Evolutionary conservation across 768 basidiomycete species (phyloP).

Genomic region (Russula compacta): DNA sequence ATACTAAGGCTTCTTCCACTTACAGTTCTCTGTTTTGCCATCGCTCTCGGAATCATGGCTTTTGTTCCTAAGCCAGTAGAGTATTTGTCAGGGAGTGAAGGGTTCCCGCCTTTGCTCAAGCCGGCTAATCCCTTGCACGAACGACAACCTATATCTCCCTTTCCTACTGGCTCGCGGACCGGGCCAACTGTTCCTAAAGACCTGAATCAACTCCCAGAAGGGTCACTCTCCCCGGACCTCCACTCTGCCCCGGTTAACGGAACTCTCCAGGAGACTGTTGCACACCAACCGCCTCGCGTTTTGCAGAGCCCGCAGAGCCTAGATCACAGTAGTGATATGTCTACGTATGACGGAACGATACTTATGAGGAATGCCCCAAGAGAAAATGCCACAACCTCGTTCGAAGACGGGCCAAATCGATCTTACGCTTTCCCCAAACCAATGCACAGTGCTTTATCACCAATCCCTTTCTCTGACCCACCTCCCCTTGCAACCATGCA

Average conservation of each 20-base stretch:
- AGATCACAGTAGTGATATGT: background rate
- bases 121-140: background rate
- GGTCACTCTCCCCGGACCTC: background rate
- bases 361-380: background rate
- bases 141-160: background rate
- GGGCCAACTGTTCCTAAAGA: background rate
- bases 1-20: background rate
- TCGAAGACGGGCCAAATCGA: no score
- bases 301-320: background rate
- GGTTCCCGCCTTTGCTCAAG: constrained; percentile 1
- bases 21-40: constrained; percentile 5
- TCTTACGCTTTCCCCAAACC: background rate
- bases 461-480: background rate
- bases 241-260: background rate
- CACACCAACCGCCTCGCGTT: background rate
- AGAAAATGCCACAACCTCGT: background rate
- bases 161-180: constrained; percentile 6
- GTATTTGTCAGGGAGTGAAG: background rate
- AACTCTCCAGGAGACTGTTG: background rate
- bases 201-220: background rate
- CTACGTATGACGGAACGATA: background rate
- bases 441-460: background rate
- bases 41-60: constrained; percentile 9
- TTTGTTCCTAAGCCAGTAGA: constrained; percentile 9
- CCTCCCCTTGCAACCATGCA: background rate